These are phyloP conservation scores for Microcyclosporella mali DNA, from an alignment of 2,329 filamentous ascomycete species.

Conservation along the genomic window DNA sequence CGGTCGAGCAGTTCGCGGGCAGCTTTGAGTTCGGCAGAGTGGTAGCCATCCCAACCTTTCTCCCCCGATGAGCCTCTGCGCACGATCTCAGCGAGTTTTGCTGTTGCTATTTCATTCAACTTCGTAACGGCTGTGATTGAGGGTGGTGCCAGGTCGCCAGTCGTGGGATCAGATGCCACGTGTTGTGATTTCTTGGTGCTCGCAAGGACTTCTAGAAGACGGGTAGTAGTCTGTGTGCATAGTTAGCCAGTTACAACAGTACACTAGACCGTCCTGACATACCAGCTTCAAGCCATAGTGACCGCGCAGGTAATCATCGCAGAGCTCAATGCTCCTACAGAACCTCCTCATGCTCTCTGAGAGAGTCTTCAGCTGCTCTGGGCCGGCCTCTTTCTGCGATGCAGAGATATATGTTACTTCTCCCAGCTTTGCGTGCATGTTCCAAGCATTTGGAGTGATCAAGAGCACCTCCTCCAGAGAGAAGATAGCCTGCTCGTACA, in stretches of 20 bases:
- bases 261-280: constrained; percentile 40
- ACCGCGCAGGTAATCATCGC: constrained; percentile 83
- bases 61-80: constrained; percentile 56
- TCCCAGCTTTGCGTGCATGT: constrained; percentile 82
- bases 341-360: constrained; percentile 76
- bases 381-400: constrained; percentile 29
- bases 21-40: constrained; percentile 63
- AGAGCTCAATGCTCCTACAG: constrained; percentile 85
- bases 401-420: constrained; percentile 71
- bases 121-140: constrained; percentile 55
- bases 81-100: constrained; percentile 71
- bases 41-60: constrained; percentile 66
- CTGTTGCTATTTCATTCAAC: constrained; percentile 65
- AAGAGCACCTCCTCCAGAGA: constrained; percentile 86
- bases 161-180: constrained; percentile 22
- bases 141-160: constrained; percentile 46
- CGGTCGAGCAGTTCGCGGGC: constrained; percentile 61
- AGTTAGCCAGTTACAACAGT: constrained; percentile 12
- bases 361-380: constrained; percentile 46
- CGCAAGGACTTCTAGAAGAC: constrained; percentile 19
- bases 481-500: constrained; percentile 78
- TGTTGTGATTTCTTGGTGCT: constrained; percentile 28
- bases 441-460: constrained; percentile 88
- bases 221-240: constrained; percentile 17
- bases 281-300: constrained; percentile 81